Evolutionary conservation across 2,329 filamentous ascomycete genomes (phyloP).

Genomic region (Hypoxylon sp.): DNA sequence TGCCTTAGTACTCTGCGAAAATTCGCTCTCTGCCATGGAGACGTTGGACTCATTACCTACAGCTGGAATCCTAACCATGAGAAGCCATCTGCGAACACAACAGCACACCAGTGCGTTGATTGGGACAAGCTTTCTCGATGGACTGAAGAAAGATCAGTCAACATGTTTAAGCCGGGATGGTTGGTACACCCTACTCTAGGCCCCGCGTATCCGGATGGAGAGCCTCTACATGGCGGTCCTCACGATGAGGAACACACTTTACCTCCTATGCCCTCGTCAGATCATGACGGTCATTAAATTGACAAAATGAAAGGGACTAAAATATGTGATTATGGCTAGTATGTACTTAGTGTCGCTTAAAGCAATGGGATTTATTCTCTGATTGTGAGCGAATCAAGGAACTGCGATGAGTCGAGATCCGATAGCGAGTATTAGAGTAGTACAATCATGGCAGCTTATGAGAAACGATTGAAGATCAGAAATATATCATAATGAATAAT

Average conservation of each 20-base stretch:
- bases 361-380: not conserved
- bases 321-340: not conserved
- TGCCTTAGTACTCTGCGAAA: constrained; percentile 26
- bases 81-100: constrained; percentile 21
- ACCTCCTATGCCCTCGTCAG: not conserved
- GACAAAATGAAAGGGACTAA: not conserved
- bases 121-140: constrained; percentile 17
- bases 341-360: not conserved
- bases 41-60: constrained; percentile 28
- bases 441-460: not conserved
- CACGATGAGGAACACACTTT: constrained; percentile 7
- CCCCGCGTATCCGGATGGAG: constrained; percentile 16
- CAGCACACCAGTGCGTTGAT: constrained; percentile 19
- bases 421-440: not conserved
- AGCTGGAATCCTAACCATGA: constrained; percentile 14
- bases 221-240: constrained; percentile 6
- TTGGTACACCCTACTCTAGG: constrained; percentile 18
- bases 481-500: not conserved
- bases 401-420: not conserved
- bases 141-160: constrained; percentile 12
- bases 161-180: constrained; percentile 18
- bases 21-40: constrained; percentile 27
- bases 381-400: not conserved
- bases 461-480: no score
- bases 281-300: not conserved